These are phyloP conservation scores for Amylostereum areolatum DNA, from an alignment of 1,284 basidiomycete genomes.

Conservation along the genomic window DNA sequence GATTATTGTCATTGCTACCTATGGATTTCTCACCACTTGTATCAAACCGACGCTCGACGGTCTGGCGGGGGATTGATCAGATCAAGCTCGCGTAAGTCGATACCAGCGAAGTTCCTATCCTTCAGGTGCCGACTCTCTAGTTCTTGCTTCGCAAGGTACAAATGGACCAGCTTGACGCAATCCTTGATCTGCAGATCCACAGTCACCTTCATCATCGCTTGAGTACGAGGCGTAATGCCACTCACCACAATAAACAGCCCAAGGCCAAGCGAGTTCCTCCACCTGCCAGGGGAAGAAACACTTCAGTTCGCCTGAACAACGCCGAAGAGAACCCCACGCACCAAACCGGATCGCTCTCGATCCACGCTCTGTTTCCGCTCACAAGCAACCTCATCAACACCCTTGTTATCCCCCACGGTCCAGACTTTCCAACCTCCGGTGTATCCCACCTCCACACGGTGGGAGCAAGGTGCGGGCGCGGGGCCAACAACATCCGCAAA, in stretches of 20 bases:
- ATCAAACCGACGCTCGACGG: not conserved
- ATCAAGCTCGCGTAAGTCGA: slow-evolving; percentile 60
- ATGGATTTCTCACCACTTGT: no score
- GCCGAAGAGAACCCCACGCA: slow-evolving; percentile 19
- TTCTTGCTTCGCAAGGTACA: slow-evolving; percentile 65
- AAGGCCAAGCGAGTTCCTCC: slow-evolving; percentile 67
- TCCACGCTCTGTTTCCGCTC: slow-evolving; percentile 54
- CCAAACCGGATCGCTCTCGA: slow-evolving; percentile 69
- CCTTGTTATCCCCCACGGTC: not conserved
- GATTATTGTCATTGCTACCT: no score
- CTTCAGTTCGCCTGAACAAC: not conserved
- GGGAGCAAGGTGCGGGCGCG: slow-evolving; percentile 28
- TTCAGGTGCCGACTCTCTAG: slow-evolving; percentile 59
- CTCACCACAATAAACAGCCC: slow-evolving; percentile 62
- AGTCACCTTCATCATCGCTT: not conserved
- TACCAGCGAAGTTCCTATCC: slow-evolving; percentile 61
- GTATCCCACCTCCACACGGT: not conserved
- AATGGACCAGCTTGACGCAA: slow-evolving; percentile 54
- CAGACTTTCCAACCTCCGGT: not conserved
- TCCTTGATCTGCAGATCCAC: slow-evolving; percentile 51
- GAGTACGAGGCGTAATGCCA: slow-evolving; percentile 4
- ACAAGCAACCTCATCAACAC: slow-evolving; percentile 37
- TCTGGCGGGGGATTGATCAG: slow-evolving; percentile 35
- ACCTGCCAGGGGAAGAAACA: slow-evolving; percentile 33
- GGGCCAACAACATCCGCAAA: slow-evolving; percentile 50